phyloP scores from a whole-genome alignment of 202 grass and related monocot species.

The Zoysia matrella region DNA sequence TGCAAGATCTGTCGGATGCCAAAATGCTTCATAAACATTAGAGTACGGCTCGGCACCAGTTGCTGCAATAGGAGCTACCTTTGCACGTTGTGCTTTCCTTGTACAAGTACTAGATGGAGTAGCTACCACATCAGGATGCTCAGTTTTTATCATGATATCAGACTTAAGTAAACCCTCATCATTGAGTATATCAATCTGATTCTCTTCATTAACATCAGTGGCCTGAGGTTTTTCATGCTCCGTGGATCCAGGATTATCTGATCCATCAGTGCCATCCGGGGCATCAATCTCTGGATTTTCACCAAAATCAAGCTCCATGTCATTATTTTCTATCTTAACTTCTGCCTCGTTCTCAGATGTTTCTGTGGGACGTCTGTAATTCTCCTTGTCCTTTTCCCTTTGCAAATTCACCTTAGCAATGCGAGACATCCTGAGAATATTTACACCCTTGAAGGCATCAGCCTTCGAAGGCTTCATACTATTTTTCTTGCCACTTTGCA shows the following conservation, averaged over 20 bases:
- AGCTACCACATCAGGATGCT: constrained; percentile 56
- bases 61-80: constrained; percentile 52
- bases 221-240: constrained; percentile 42
- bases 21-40: constrained; percentile 75
- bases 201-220: constrained; percentile 59
- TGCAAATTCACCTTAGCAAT: constrained; percentile 94
- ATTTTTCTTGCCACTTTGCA: constrained; percentile 72
- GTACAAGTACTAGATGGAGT: constrained; percentile 69
- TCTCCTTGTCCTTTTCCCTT: constrained; percentile 89
- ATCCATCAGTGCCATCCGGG: constrained; percentile 73
- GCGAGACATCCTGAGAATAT: constrained; percentile 93
- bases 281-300: constrained; percentile 86
- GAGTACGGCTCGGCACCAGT: constrained; percentile 62
- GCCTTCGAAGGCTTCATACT: constrained; percentile 58
- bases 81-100: constrained; percentile 70
- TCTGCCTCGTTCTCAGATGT: constrained; percentile 77
- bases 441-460: constrained; percentile 67
- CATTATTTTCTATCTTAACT: constrained; percentile 97
- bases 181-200: constrained; percentile 56
- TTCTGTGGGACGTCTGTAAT: constrained; percentile 76
- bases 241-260: constrained; percentile 59
- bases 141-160: constrained; percentile 53
- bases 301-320: constrained; percentile 97
- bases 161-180: constrained; percentile 50
- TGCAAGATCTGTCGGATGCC: constrained; percentile 89